Evolutionary conservation across 163 green algal species (phyloP), one percentile per base, ranked within the genome.

Genomic region (Coccomyxa subellipsoidea): DNA sequence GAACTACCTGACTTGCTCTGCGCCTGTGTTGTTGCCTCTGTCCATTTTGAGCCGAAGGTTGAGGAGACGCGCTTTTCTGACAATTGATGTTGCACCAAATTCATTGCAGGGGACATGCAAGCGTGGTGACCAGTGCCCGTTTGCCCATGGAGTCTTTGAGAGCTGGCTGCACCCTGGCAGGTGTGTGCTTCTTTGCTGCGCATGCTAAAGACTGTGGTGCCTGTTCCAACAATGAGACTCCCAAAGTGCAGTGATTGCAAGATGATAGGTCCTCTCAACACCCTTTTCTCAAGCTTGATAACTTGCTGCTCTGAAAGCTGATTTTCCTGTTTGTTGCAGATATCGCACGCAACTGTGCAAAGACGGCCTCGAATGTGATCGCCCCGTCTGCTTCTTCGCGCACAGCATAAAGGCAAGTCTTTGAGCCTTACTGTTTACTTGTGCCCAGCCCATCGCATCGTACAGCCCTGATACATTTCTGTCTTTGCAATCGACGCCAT

Each of bases 141-240:
- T 95, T 80, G 91, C 92, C 1, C 94, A 98, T 86, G 95, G 94
- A 83, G 93, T 97, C 5, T 98, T 97, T 80, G 94, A 97, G 87
- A 94, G 94, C 82, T 97, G 93, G 92, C 91, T 98, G 80, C 93
- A 97, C 79, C 94, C 93, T 40, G 34, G 70, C 70, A 77, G 32
- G 70, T 77, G 32, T 36, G 66, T 34, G n/a, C 27, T n/a, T 4
- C 66, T n/a, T n/a, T n/a, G n/a, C n/a, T n/a, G n/a, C n/a, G n/a
- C n/a, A n/a, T n/a, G n/a, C n/a, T n/a, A n/a, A n/a, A n/a, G n/a
- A n/a, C n/a, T n/a, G n/a, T n/a, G n/a, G n/a, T n/a, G n/a, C n/a
- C n/a, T n/a, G n/a, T n/a, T n/a, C n/a, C n/a, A n/a, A n/a, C n/a
- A n/a, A n/a, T 34, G 7, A 34, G n/a, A 6, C 6, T 9, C 2